Evolutionary conservation across 176 grass and related monocot species (phyloP), one percentile per base, ranked within the genome.

Genomic region (Rhynchospora tenuis): DNA sequence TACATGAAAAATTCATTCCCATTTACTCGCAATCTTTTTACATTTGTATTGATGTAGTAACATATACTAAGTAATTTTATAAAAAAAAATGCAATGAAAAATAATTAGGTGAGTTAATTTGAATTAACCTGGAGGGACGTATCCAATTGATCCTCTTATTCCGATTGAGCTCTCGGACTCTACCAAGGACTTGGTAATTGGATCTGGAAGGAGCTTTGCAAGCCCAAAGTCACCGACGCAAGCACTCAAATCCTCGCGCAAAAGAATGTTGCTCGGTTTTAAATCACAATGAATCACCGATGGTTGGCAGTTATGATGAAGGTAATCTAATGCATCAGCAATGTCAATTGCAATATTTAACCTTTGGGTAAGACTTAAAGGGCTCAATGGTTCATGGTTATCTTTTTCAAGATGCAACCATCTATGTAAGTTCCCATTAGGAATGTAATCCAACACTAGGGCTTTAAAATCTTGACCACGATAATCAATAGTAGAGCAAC

Each of bases 381-480:
- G 81, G 44, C 57, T 82, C 38, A 1, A 38, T 46, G 68, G 22
- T 29, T 38, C 7, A 0, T 50, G 8, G 17, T 22, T 81, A 73
- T 84, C 31, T 24, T 9, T 27, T 79, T 42, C n/a, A 55, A 43
- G 65, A 79, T 90, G 85, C 56, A 94, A 28, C 90, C 88, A 92
- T 44, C 56, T 85, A 22, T 92, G 73, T 1, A 94, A 33, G 60
- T 85, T 90, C 26, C 85, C 83, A 43, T 79, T 88, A 9, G 88
- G 88, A 57, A 87, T 83, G 50, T 86, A 93, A 55, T 88, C 60
- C 0, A 93, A 90, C 0, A 93, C 78, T n/a, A 93, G 74, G 63
- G 91, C 86, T 57, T 16, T 87, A 42, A 90, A 91, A 54, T 90
- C 87, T n/a, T 85, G 54, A 16, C 84, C 88, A 67, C 50, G 75